phyloP scores from a whole-genome alignment of 805 yeast species.

The Kuraishia molischiana region DNA sequence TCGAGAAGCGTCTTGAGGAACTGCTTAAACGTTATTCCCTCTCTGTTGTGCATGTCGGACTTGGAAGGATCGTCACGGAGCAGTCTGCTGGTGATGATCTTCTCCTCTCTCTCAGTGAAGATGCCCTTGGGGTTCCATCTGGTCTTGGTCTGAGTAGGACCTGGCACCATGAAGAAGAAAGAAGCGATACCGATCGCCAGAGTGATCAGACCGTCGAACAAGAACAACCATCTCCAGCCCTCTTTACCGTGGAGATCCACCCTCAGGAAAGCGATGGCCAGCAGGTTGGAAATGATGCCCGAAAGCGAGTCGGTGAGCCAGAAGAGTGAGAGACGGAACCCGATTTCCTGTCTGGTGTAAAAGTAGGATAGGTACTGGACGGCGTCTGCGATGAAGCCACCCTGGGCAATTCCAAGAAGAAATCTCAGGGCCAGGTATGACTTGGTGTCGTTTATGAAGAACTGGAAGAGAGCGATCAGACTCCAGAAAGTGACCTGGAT shows the following conservation, averaged over 20 bases:
- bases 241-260: constrained; percentile 13
- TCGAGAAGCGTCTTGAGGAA: constrained; percentile 35
- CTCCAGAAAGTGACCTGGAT: constrained; percentile 20
- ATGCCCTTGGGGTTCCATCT: constrained; percentile 22
- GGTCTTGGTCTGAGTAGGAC: constrained; percentile 18
- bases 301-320: constrained; percentile 28
- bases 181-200: constrained; percentile 36
- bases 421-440: constrained; percentile 19
- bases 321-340: constrained; percentile 43
- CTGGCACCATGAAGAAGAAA: constrained; percentile 21
- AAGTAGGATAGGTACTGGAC: constrained; percentile 26
- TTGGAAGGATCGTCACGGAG: constrained; percentile 54
- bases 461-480: constrained; percentile 18
- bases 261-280: constrained; percentile 35
- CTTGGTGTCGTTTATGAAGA: constrained; percentile 13
- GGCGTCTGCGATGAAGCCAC: constrained; percentile 20
- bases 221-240: constrained; percentile 59
- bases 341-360: constrained; percentile 23
- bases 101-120: constrained; percentile 44
- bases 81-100: constrained; percentile 46
- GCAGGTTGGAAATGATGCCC: constrained; percentile 28
- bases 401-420: constrained; percentile 20
- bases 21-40: constrained; percentile 32
- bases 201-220: constrained; percentile 54
- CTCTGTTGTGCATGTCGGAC: constrained; percentile 58